Conservation (phyloP, 2,329 filamentous ascomycete genomes). For the Chaetothyriales sp. region DNA sequence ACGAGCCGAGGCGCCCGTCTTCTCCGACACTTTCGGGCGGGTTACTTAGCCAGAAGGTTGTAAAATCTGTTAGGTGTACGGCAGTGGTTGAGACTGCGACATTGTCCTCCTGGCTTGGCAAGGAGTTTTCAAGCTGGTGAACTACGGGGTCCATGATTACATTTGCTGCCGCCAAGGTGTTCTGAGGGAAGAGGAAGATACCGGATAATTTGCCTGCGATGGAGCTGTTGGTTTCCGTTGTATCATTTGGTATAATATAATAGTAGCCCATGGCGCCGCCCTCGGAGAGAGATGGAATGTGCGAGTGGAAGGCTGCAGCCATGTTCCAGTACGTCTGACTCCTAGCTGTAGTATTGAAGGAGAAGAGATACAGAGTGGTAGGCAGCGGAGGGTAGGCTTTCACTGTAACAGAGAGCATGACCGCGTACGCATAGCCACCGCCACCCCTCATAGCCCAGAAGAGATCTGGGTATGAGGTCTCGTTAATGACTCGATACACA, state of each 20-base stretch:
- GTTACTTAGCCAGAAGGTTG: constrained; percentile 6
- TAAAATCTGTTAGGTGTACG: constrained; percentile 19
- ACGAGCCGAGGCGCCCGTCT: constrained; percentile 9
- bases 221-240: constrained; percentile 1
- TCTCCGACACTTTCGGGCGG: constrained; percentile 5
- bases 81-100: constrained; percentile 18
- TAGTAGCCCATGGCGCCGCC: constrained; percentile 13
- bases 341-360: constrained; percentile 23
- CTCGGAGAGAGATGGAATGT: constrained; percentile 9
- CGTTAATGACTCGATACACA: constrained; percentile 29
- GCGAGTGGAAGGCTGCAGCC: constrained; percentile 30
- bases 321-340: constrained; percentile 37
- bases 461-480: constrained; percentile 31
- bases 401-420: constrained; percentile 40
- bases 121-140: constrained; percentile 13
- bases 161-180: constrained; percentile 5
- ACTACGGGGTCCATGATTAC: constrained; percentile 8
- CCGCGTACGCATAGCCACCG: constrained; percentile 35
- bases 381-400: constrained; percentile 32
- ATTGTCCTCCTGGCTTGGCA: constrained; percentile 16
- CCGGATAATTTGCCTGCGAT: constrained; percentile 7
- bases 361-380: constrained; percentile 30
- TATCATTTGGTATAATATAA: constrained; percentile 5
- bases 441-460: constrained; percentile 38
- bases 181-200: constrained; percentile 10